These are phyloP conservation scores for Kregervanrija fluxuum DNA, from an alignment of 805 yeast species.

Conservation along the genomic window DNA sequence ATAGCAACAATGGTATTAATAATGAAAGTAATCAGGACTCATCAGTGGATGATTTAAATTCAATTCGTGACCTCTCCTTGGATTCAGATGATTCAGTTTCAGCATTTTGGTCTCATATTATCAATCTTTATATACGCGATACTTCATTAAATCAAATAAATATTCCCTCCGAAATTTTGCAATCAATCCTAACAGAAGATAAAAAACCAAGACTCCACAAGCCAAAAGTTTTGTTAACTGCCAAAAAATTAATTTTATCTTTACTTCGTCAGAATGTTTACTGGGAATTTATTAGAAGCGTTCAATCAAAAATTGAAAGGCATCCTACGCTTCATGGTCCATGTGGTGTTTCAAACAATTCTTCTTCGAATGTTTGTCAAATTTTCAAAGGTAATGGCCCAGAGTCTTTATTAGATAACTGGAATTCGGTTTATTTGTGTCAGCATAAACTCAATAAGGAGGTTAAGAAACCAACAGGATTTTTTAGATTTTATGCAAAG, in stretches of 20 bases:
- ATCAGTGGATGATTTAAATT: too few species aligned
- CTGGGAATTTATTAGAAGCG: constrained; percentile 11
- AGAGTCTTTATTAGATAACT: too few species aligned
- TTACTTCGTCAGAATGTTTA: constrained; percentile 18
- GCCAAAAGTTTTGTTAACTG: constrained; percentile 12
- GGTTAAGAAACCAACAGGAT: background rate
- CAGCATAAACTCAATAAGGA: too few species aligned
- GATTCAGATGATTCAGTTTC: too few species aligned
- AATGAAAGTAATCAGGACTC: too few species aligned
- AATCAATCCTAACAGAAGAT: constrained; percentile 23
- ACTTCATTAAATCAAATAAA: constrained; percentile 44
- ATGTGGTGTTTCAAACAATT: constrained; percentile 9
- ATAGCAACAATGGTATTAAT: too few species aligned
- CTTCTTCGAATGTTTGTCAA: too few species aligned
- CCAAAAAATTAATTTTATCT: constrained; percentile 13
- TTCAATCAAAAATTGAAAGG: constrained; percentile 5
- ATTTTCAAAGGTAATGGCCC: too few species aligned
- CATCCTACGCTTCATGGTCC: constrained; percentile 5
- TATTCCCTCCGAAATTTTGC: constrained; percentile 33
- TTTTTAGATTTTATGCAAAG: constrained; percentile 1
- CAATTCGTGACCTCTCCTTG: too few species aligned
- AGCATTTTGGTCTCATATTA: constrained; percentile 23
- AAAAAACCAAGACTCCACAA: constrained; percentile 7
- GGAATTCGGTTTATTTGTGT: too few species aligned
- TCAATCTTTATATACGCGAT: constrained; percentile 32